phyloP scores from a whole-genome alignment of 305 asterid species.

The Fraxinus platypoda region DNA sequence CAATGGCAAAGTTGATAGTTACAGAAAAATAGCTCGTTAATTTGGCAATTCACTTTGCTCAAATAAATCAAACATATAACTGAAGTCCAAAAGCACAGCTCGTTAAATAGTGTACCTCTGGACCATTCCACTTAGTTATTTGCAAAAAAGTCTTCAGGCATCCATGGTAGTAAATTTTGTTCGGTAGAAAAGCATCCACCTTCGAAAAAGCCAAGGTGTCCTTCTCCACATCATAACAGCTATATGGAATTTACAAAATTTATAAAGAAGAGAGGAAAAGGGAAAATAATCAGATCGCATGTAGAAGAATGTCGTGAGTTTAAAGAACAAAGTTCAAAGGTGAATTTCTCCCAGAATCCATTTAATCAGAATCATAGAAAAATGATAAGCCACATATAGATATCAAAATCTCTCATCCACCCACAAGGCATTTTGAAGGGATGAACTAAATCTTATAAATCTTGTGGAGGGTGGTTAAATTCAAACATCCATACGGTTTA shows the following conservation, averaged over 20 bases:
- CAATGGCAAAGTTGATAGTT: conserved; percentile 5
- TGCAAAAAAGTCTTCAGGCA: conserved; percentile 90
- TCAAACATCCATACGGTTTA: not conserved
- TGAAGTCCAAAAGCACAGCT: conserved; percentile 14
- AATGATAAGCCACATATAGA: not conserved
- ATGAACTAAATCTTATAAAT: not conserved
- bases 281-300: conserved; percentile 11
- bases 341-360: not conserved
- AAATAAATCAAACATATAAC: conserved; percentile 14
- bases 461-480: not conserved
- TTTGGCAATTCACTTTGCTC: conserved; percentile 7
- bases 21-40: not conserved
- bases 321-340: conserved; percentile 9
- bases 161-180: conserved; percentile 82
- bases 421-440: conserved; percentile 12
- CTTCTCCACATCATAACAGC: conserved; percentile 88
- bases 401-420: conserved; percentile 1
- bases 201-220: conserved; percentile 80
- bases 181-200: conserved; percentile 86
- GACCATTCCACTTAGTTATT: conserved; percentile 96
- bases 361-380: not conserved
- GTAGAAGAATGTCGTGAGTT: not conserved
- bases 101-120: conserved; percentile 57
- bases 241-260: conserved; percentile 33
- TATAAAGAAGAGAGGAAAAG: conserved; percentile 8